A percentile compares a stretch with the other conserved stretches of the same genome.
phyloP scores from a whole-genome alignment of 345 rosid species.

The Lenwebbia sp. region DNA sequence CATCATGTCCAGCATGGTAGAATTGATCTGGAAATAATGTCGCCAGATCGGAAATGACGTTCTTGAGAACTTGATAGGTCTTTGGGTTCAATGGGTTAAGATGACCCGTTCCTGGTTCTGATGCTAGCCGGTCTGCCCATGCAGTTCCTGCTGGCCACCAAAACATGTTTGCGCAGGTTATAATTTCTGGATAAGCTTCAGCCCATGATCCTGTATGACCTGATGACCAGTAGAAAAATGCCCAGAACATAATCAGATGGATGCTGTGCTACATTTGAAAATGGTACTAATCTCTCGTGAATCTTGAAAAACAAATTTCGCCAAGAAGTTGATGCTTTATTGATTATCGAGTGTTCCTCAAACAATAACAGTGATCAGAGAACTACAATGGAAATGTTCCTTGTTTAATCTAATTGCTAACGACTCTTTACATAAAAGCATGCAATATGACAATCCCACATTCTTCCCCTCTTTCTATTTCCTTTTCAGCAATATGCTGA shows the following conservation, averaged over 20 bases:
- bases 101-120: constrained; percentile 87
- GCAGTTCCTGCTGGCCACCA: constrained; percentile 60
- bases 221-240: constrained; percentile 1
- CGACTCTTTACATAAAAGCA: not conserved
- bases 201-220: constrained; percentile 90
- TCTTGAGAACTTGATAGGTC: constrained; percentile 58
- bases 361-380: not conserved
- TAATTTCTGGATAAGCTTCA: constrained; percentile 68
- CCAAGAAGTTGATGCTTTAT: not conserved
- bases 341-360: not conserved
- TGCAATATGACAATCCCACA: not conserved
- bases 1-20: constrained; percentile 74
- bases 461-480: not conserved
- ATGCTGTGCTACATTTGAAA: not conserved
- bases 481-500: not conserved
- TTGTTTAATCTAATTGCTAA: not conserved
- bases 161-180: constrained; percentile 78
- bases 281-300: not conserved
- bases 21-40: constrained; percentile 60
- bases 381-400: not conserved
- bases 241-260: not conserved
- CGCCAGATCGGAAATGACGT: constrained; percentile 37
- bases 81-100: constrained; percentile 68
- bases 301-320: not conserved
- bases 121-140: constrained; percentile 55